Evolutionary conservation across 2,329 filamentous ascomycete species (phyloP).

Genomic region (Microdochium trichocladiopsis): DNA sequence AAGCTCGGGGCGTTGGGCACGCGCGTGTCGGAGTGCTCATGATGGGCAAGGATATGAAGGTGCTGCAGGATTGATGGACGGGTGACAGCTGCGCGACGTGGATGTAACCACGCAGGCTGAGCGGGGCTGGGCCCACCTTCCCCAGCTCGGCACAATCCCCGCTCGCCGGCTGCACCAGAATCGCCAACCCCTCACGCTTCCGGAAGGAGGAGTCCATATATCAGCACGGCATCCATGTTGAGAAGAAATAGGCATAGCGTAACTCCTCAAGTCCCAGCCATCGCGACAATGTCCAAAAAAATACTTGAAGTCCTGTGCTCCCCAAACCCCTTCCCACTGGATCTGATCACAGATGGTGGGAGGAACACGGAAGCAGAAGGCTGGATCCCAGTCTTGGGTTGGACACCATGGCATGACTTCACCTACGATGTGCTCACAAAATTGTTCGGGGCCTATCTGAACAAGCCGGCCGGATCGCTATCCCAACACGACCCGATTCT

Average conservation of each 20-base stretch:
- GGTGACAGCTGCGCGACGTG: not conserved
- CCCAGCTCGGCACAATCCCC: not conserved
- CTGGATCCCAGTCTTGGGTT: not conserved
- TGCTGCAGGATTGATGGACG: not conserved
- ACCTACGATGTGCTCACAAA: not conserved
- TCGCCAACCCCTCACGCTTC: not conserved
- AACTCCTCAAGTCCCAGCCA: not conserved
- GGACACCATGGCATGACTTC: not conserved
- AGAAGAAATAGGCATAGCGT: not conserved
- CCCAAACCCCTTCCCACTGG: not conserved
- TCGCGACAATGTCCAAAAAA: not conserved
- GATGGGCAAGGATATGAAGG: not conserved
- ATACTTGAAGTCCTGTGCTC: not conserved
- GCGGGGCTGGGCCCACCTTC: not conserved
- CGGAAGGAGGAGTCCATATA: not conserved
- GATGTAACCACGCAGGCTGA: not conserved
- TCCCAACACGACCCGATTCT: not conserved
- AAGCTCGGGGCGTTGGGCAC: not conserved
- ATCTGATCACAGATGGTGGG: not conserved
- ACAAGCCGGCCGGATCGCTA: not conserved
- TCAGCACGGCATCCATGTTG: not conserved
- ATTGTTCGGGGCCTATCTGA: not conserved
- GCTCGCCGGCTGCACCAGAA: not conserved
- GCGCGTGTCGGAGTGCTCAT: not conserved
- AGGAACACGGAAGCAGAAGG: not conserved